A percentile compares a stretch with the other conserved stretches of the same genome.
Evolutionary conservation across 768 basidiomycete genomes (phyloP).

Genomic region (Lactarius quietus): DNA sequence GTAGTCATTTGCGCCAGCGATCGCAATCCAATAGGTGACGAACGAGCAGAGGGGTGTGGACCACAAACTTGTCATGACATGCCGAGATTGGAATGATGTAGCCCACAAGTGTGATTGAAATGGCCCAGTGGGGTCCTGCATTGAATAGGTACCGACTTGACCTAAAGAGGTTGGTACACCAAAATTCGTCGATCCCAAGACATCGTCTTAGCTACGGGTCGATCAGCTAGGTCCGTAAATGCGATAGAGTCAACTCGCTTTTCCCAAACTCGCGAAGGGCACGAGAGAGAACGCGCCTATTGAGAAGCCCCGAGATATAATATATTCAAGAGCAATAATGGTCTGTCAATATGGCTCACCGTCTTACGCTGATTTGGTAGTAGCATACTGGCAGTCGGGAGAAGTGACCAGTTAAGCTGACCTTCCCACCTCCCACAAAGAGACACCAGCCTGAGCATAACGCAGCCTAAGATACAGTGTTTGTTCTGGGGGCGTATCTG

Average conservation of each 20-base stretch:
- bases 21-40: slow-evolving; percentile 25
- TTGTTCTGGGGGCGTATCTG: too few relatives aligned
- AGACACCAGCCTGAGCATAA: slow-evolving; percentile 15
- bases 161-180: slow-evolving; percentile 29
- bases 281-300: slow-evolving; percentile 41
- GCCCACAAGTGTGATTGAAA: slow-evolving; percentile 42
- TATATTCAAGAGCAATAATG: background rate
- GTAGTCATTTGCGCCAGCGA: slow-evolving; percentile 48
- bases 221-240: background rate
- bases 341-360: slow-evolving; percentile 13
- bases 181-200: background rate
- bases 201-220: background rate
- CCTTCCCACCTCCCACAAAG: slow-evolving; percentile 23
- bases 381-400: slow-evolving; percentile 22
- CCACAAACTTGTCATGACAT: slow-evolving; percentile 40
- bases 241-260: slow-evolving; percentile 32
- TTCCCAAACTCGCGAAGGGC: slow-evolving; percentile 43
- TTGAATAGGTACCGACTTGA: slow-evolving; percentile 34
- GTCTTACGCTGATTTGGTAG: slow-evolving; percentile 18
- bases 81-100: slow-evolving; percentile 41
- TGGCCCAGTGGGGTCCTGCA: slow-evolving; percentile 42
- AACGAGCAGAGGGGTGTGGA: background rate
- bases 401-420: slow-evolving; percentile 20
- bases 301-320: slow-evolving; percentile 39
- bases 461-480: background rate